These are phyloP conservation scores for Phytopythium vexans DNA, from an alignment of 352 stramenopile species.

Conservation along the genomic window DNA sequence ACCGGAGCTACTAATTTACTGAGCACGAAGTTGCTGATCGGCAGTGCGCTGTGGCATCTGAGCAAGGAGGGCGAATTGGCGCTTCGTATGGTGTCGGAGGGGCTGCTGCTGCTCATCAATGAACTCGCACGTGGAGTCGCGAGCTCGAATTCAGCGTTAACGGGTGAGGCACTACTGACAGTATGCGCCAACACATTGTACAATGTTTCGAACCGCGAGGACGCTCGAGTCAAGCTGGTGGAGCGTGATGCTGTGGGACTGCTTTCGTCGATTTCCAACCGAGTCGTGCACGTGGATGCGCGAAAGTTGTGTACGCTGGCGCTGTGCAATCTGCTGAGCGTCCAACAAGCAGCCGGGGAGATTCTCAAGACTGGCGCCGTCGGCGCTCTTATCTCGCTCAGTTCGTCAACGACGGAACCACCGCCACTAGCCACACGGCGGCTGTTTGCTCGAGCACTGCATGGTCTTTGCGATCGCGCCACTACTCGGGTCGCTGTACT, in stretches of 20 bases:
- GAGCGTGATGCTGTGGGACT: slow-evolving; percentile 60
- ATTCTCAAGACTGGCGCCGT: slow-evolving; percentile 70
- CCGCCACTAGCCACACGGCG: slow-evolving; percentile 48
- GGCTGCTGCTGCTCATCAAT: slow-evolving; percentile 56
- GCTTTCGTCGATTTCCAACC: slow-evolving; percentile 44
- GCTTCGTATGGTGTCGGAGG: slow-evolving; percentile 76
- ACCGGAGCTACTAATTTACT: slow-evolving; percentile 20
- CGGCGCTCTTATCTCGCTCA: slow-evolving; percentile 58
- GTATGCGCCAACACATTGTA: slow-evolving; percentile 64
- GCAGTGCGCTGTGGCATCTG: slow-evolving; percentile 56
- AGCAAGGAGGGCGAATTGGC: slow-evolving; percentile 67
- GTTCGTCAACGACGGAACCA: slow-evolving; percentile 25
- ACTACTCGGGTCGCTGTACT: slow-evolving; percentile 46
- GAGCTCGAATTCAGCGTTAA: background rate
- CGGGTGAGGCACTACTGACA: slow-evolving; percentile 20
- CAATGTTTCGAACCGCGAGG: slow-evolving; percentile 71
- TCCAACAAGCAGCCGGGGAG: slow-evolving; percentile 65
- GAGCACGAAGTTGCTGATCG: slow-evolving; percentile 53
- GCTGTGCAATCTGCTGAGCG: slow-evolving; percentile 73
- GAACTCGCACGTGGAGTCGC: slow-evolving; percentile 35
- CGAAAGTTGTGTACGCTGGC: slow-evolving; percentile 79
- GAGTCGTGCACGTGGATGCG: slow-evolving; percentile 29
- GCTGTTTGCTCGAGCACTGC: slow-evolving; percentile 63
- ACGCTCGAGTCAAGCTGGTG: slow-evolving; percentile 60
- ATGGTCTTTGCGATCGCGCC: slow-evolving; percentile 59